Evolutionary conservation across 257 asterid genomes (phyloP).

Genomic region (Gentiana straminea): DNA sequence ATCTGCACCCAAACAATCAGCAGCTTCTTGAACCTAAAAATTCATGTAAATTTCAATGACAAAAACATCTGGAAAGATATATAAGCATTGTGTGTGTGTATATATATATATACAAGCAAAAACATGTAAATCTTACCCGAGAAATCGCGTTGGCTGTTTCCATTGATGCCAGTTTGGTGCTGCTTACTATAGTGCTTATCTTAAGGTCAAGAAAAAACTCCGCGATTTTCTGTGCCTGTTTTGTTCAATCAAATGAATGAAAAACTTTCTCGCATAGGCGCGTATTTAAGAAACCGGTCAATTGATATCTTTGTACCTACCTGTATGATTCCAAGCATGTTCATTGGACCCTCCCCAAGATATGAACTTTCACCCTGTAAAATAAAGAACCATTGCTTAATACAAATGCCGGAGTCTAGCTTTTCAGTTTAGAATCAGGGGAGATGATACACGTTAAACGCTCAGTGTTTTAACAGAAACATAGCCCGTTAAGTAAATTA

Average conservation of each 20-base stretch:
- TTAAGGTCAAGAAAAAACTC: conserved; percentile 83
- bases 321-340: conserved; percentile 83
- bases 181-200: conserved; percentile 50
- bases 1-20: conserved; percentile 84
- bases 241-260: not conserved
- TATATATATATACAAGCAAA: not conserved
- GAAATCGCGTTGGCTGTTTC: conserved; percentile 76
- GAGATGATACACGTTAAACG: no score
- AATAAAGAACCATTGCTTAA: not conserved
- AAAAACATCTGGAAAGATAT: not conserved
- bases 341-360: conserved; percentile 45
- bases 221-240: conserved; percentile 87
- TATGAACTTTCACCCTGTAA: conserved; percentile 32
- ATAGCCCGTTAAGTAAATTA: no score
- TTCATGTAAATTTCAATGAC: conserved; percentile 3
- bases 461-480: no score
- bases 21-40: conserved; percentile 88
- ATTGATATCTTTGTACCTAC: conserved; percentile 32
- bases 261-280: conserved; percentile 1
- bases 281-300: not conserved
- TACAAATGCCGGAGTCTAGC: no score
- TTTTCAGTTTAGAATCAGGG: no score
- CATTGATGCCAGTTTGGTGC: conserved; percentile 47
- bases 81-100: not conserved
- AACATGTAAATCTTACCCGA: conserved; percentile 35